A percentile compares a stretch with the other conserved stretches of the same genome.
These are phyloP conservation scores for Paralagenidium karlingii DNA, from an alignment of 352 stramenopile genomes.

Conservation along the genomic window DNA sequence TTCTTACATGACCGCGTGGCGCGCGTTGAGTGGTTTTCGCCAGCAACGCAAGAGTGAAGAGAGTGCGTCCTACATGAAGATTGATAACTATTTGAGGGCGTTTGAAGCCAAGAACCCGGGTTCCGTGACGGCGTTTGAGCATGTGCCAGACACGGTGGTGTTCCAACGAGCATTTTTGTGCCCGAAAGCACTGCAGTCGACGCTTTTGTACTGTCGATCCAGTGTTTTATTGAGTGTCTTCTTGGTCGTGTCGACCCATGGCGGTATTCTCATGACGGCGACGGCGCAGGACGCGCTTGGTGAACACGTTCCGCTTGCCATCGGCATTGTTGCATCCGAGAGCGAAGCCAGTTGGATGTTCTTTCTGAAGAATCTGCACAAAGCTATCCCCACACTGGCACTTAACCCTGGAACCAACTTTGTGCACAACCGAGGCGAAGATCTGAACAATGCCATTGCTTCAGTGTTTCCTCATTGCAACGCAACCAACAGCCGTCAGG, in stretches of 20 bases:
- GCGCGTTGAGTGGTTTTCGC: slow-evolving; percentile 49
- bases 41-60: slow-evolving; percentile 59
- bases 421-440: slow-evolving; percentile 51
- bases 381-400: slow-evolving; percentile 45
- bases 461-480: slow-evolving; percentile 31
- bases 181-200: slow-evolving; percentile 34
- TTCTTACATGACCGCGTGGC: slow-evolving; percentile 74
- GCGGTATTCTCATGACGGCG: slow-evolving; percentile 51
- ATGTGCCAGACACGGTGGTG: slow-evolving; percentile 19
- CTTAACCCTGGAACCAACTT: slow-evolving; percentile 30
- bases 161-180: slow-evolving; percentile 60
- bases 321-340: slow-evolving; percentile 37
- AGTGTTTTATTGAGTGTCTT: slow-evolving; percentile 58
- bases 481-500: not conserved
- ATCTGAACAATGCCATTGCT: slow-evolving; percentile 22
- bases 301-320: slow-evolving; percentile 53
- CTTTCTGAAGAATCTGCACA: slow-evolving; percentile 41
- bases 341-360: slow-evolving; percentile 48
- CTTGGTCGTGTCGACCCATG: slow-evolving; percentile 46
- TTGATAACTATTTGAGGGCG: slow-evolving; percentile 42
- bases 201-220: slow-evolving; percentile 42
- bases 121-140: slow-evolving; percentile 51
- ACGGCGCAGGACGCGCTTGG: slow-evolving; percentile 66
- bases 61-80: slow-evolving; percentile 50
- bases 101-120: slow-evolving; percentile 44